phyloP scores from a whole-genome alignment of 768 basidiomycete species.

The Mycena capillaripes region DNA sequence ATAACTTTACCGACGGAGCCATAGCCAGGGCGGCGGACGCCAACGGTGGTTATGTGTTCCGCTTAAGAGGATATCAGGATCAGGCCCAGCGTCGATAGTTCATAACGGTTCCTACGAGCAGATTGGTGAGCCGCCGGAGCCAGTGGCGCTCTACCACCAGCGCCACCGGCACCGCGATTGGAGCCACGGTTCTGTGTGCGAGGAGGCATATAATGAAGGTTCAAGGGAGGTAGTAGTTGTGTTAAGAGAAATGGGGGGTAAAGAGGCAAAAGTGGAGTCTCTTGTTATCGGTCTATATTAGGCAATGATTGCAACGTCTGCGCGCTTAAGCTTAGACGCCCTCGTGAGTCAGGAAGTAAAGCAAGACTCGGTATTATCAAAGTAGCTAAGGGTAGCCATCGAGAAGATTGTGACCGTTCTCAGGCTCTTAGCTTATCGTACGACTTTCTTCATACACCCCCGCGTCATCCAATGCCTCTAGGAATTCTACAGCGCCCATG shows the following conservation, averaged over 20 bases:
- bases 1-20: constrained; percentile 63
- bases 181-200: not conserved
- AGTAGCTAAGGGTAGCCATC: too few species aligned
- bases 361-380: too few species aligned
- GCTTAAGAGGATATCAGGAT: constrained; percentile 3
- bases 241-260: too few species aligned
- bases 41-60: constrained; percentile 60
- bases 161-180: not conserved
- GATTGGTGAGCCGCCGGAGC: not conserved
- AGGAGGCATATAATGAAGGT: not conserved
- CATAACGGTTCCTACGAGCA: not conserved
- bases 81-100: not conserved
- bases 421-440: too few species aligned
- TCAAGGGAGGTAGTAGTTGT: not conserved
- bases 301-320: too few species aligned
- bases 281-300: too few species aligned
- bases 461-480: not conserved
- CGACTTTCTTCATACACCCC: not conserved
- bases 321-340: too few species aligned
- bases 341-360: too few species aligned
- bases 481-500: not conserved
- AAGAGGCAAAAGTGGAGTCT: not conserved
- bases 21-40: constrained; percentile 72
- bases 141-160: not conserved
- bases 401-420: too few species aligned